Percentiles rank a stretch among this genome's conserved stretches.
Evolutionary conservation across 2,329 filamentous ascomycete genomes (phyloP).

Genomic region (Trichoderma oligosporum): DNA sequence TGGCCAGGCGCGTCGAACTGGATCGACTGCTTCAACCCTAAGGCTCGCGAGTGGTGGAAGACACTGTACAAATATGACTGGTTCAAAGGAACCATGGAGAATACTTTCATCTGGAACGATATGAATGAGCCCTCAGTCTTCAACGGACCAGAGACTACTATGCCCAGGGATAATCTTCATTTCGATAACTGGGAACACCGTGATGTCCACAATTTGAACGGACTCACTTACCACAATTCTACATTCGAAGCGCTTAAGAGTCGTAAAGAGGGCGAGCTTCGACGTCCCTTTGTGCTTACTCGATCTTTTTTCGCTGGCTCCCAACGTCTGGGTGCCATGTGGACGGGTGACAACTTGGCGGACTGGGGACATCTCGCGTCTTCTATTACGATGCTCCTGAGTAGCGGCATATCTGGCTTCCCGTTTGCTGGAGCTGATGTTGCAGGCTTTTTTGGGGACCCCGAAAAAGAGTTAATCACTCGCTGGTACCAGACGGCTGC

Average conservation of each 20-base stretch:
- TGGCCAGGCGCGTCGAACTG: conserved; percentile 97
- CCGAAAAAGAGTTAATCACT: conserved; percentile 82
- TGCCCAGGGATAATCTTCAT: conserved; percentile 98
- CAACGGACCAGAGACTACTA: conserved; percentile 95
- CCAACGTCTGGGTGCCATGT: conserved; percentile 90
- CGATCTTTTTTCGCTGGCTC: conserved; percentile 89
- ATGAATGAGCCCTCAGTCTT: conserved; percentile 99
- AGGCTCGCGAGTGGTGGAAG: conserved; percentile 87
- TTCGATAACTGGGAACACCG: conserved; percentile 91
- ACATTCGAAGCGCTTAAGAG: conserved; percentile 81
- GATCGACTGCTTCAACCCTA: conserved; percentile 95
- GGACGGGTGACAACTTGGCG: conserved; percentile 97
- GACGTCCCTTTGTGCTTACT: conserved; percentile 87
- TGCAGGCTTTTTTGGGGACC: conserved; percentile 97
- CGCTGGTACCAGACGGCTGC: conserved; percentile 96
- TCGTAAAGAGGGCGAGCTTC: conserved; percentile 79
- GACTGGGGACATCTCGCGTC: conserved; percentile 87
- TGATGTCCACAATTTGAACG: conserved; percentile 93
- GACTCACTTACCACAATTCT: conserved; percentile 91
- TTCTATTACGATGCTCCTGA: conserved; percentile 88
- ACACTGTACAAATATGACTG: conserved; percentile 79
- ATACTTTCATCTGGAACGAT: conserved; percentile 97
- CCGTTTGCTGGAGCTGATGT: conserved; percentile 95
- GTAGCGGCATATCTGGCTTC: conserved; percentile 87
- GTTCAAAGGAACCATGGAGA: conserved; percentile 82